Percentiles rank a stretch among this genome's conserved stretches.
Evolutionary conservation across 768 basidiomycete genomes (phyloP).

Genomic region (Lentinula lateritia): DNA sequence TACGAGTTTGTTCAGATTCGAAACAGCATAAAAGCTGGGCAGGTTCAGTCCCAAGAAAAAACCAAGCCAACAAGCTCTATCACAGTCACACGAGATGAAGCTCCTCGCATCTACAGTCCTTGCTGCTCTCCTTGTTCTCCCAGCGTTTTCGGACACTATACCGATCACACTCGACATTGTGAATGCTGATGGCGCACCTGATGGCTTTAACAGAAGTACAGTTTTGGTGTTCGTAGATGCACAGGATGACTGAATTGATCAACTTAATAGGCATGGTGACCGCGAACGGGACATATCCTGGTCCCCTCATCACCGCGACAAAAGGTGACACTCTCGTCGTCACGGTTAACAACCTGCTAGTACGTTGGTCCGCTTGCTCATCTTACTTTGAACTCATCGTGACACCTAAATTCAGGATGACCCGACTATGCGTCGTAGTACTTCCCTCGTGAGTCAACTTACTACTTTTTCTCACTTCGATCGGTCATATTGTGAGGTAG

Average conservation of each 20-base stretch:
- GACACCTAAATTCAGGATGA: slow-evolving; percentile 16
- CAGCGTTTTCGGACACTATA: not conserved
- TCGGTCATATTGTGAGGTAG: not conserved
- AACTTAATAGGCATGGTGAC: not conserved
- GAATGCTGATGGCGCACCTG: slow-evolving; percentile 36
- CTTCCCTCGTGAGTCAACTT: slow-evolving; percentile 11
- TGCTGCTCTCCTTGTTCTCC: not conserved
- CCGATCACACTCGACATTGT: slow-evolving; percentile 32
- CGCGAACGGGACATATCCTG: slow-evolving; percentile 33
- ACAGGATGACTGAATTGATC: not conserved
- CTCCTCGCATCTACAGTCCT: not conserved
- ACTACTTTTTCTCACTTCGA: not conserved
- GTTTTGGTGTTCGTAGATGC: slow-evolving; percentile 2
- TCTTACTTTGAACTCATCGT: not conserved
- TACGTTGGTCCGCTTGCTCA: not conserved
- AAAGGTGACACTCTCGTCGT: slow-evolving; percentile 39
- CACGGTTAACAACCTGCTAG: slow-evolving; percentile 39
- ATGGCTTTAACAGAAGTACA: slow-evolving; percentile 30
- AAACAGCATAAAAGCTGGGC: not conserved
- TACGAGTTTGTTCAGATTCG: slow-evolving; percentile 14
- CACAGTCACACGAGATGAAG: not conserved
- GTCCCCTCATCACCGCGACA: slow-evolving; percentile 37
- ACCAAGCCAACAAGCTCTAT: not conserved
- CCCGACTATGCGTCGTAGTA: slow-evolving; percentile 23
- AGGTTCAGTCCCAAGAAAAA: not conserved